These are phyloP conservation scores for Beta corolliflora DNA, from an alignment of 179 eudicot species.

Conservation along the genomic window DNA sequence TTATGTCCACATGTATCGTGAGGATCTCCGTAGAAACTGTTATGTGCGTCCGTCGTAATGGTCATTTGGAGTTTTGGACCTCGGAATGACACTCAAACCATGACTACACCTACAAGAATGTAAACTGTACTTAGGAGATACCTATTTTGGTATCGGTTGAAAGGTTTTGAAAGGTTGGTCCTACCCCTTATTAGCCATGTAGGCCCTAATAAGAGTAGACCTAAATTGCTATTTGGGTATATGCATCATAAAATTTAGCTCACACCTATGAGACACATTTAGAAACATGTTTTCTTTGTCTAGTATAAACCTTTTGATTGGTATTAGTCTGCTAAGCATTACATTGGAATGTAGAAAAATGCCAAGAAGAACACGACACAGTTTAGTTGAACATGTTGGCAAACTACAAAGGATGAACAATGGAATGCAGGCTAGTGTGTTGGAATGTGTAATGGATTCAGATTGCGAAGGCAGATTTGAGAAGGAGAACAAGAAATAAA, in stretches of 20 bases:
- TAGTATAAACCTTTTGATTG: neutral
- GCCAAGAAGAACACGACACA: neutral
- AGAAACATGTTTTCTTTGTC: neutral
- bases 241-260: neutral
- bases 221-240: neutral
- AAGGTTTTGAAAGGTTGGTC: neutral
- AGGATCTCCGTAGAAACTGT: neutral
- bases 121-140: neutral
- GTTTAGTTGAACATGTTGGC: neutral
- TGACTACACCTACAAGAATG: neutral
- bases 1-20: neutral
- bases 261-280: neutral
- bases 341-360: neutral
- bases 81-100: neutral
- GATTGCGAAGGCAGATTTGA: no score
- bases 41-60: no score
- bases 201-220: neutral
- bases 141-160: neutral
- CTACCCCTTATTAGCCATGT: neutral
- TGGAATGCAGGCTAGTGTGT: no score
- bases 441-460: no score
- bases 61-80: neutral
- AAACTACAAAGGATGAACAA: neutral
- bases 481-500: no score
- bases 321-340: neutral